These are phyloP conservation scores for Silene conica DNA, from an alignment of 148 eudicot species.

Conservation along the genomic window DNA sequence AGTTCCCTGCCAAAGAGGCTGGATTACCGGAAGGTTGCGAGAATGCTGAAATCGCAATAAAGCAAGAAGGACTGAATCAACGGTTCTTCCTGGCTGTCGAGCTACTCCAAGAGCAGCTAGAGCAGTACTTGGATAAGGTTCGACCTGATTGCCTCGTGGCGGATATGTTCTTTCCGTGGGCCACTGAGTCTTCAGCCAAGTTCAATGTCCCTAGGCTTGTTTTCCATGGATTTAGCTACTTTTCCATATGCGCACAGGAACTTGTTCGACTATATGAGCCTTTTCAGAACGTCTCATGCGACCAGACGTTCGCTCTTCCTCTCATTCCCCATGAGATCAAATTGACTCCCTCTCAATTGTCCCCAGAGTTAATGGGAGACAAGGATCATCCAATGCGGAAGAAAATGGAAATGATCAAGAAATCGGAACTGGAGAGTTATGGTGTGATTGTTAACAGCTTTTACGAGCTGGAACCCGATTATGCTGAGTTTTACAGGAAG, in stretches of 20 bases:
- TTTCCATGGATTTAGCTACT: constrained; percentile 31
- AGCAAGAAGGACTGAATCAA: not conserved
- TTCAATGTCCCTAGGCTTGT: constrained; percentile 27
- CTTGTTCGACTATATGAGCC: constrained; percentile 21
- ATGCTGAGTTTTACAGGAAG: constrained; percentile 20
- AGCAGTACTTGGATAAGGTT: constrained; percentile 27
- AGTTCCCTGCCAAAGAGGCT: constrained; percentile 32
- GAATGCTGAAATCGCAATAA: constrained; percentile 20
- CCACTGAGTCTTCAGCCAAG: constrained; percentile 24
- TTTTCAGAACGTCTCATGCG: constrained; percentile 11
- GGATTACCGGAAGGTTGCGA: constrained; percentile 43
- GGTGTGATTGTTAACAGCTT: constrained; percentile 34
- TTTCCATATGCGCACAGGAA: constrained; percentile 19
- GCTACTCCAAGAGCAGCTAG: constrained; percentile 37
- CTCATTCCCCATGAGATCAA: constrained; percentile 25
- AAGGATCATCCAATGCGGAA: constrained; percentile 3
- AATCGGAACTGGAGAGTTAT: constrained; percentile 20
- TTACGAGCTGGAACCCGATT: constrained; percentile 35
- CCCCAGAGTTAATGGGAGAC: not conserved
- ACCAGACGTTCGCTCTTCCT: constrained; percentile 23
- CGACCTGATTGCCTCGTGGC: constrained; percentile 26
- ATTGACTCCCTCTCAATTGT: constrained; percentile 17
- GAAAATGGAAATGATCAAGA: not conserved
- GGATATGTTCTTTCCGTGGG: constrained; percentile 36
- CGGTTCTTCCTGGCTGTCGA: constrained; percentile 30